Base-by-base conservation (phyloP, 176 grass and related monocot species). In the Dendrocalamus sinicus region DNA sequence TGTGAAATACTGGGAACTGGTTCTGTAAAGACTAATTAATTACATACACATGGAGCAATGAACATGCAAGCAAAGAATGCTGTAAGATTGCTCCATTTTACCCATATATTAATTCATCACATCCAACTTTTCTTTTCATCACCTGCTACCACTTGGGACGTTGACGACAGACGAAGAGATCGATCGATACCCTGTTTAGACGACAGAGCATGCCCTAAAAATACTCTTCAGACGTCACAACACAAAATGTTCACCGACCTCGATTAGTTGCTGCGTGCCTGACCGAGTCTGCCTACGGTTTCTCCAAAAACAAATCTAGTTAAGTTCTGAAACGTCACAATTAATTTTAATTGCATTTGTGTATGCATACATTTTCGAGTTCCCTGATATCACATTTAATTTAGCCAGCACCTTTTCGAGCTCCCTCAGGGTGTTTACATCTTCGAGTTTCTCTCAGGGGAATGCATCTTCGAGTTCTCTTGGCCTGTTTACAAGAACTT, bases 401-500 rank as follows among this genome's bases (percentile, higher is more conserved):
- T 73, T 26, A n/a, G 41, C 28, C 5, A 80, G 32, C 84, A 86
- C 28, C 76, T 72, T 45, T 86, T 86, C 55, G 67, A 73, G 41
- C 24, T 77, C 10, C 28, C 15, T 52, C 13, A 35, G 84, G 84
- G 13, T 79, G 84, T 72, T 64, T 62, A 30, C 55, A 43, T 79
- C 54, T 72, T 79, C 84, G 76, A 79, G 75, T 72, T 69, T 77
- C 83, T 52, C 72, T 67, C 72, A 54, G 46, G 82, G 32, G n/a
- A 22, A 15, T 76, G 72, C 32, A 66, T 67, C 83, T 76, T 84
- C 60, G 72, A 54, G 82, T 60, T 78, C 24, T 55, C 66, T 62
- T 13, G 26, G 54, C 75, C 26, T 78, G 57, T 78, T 77, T 51
- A 75, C 81, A 28, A 6, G 11, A 10, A 11, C 45, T 46, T 46